Evolutionary conservation across 1,284 basidiomycete genomes (phyloP).

Genomic region (Schizophyllum amplum): DNA sequence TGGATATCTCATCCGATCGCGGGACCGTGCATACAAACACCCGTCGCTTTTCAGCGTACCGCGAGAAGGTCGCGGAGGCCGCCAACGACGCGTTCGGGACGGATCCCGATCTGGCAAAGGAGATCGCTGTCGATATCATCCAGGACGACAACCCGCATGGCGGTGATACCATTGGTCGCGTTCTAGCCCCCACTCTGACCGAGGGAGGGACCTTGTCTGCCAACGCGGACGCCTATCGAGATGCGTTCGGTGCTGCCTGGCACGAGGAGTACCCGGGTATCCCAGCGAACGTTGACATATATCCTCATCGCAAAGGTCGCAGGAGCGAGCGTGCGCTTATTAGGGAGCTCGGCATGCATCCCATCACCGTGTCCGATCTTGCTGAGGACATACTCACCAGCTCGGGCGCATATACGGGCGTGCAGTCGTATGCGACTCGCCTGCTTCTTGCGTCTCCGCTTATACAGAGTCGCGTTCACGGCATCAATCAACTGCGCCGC

Average conservation of each 20-base stretch:
- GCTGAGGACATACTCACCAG: background rate
- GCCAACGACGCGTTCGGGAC: constrained; percentile 2
- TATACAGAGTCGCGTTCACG: background rate
- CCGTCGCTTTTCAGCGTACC: background rate
- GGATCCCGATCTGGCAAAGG: constrained; percentile 6
- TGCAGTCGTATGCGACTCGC: constrained; percentile 4
- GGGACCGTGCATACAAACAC: background rate
- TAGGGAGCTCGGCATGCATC: background rate
- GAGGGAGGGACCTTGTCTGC: no score
- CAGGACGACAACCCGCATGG: constrained; percentile 2
- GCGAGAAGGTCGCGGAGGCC: background rate
- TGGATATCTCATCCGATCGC: constrained; percentile 3
- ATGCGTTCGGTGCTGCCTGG: constrained; percentile 5
- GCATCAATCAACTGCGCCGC: constrained; percentile 1
- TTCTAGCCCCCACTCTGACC: background rate
- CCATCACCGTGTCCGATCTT: background rate
- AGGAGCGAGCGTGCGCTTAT: background rate
- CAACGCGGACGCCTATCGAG: background rate
- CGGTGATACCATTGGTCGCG: background rate
- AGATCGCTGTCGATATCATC: constrained; percentile 4
- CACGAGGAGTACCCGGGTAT: background rate
- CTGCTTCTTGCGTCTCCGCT: background rate
- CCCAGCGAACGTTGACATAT: background rate
- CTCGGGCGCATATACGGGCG: constrained; percentile 4
- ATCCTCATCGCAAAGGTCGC: background rate